Base-by-base conservation (phyloP, 208 protist species). In the Acanthamoeba triangularis region DNA sequence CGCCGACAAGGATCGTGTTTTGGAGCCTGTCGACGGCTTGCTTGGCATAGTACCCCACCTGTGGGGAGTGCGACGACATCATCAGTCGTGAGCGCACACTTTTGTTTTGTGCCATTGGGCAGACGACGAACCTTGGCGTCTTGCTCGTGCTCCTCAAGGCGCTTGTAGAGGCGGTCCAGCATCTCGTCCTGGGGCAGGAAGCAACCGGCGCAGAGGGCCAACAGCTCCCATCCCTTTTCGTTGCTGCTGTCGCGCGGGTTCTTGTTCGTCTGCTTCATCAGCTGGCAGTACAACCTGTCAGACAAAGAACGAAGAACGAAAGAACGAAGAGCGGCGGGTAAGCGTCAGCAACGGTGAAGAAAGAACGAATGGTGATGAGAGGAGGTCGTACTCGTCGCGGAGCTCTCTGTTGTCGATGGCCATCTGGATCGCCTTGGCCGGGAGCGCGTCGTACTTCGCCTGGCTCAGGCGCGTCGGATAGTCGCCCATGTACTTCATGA, bases 401-500 rank as follows among this genome's bases (percentile, higher is more conserved):
- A 94, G 90, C 28, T 94, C 90, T 10, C 90, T 28, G 44, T 94
- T 94, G 90, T 94, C 65, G 67, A 94, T 94, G 47, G 63, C 90
- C 67, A 65, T 72, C 67, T 94, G 63, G 41, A 94, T 72, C 0
- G 44, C 20, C 47, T 78, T 54, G n/a, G 56, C 47, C 20, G 90
- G 90, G 16, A 94, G 90, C 20, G 84, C 84, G 35, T 91, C 84
- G n/a, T 65, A 56, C 63, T 80, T 94, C 41, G 25, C 5, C 90
- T 94, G 90, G 41, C 52, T 78, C 2, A 94, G 41, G 20, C 65
- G 56, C 13, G 63, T 61, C 37, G 90, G 90, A 37, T 80, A 78
- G 33, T 94, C 90, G 59, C 90, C 90, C 90, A 94, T 94, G 54
- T 92, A 92, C 84, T 91, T 91, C 84, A 91, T 91, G 35, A 91